Conservation (phyloP, 352 stramenopile genomes). For the Phytophthora sansomeana region DNA sequence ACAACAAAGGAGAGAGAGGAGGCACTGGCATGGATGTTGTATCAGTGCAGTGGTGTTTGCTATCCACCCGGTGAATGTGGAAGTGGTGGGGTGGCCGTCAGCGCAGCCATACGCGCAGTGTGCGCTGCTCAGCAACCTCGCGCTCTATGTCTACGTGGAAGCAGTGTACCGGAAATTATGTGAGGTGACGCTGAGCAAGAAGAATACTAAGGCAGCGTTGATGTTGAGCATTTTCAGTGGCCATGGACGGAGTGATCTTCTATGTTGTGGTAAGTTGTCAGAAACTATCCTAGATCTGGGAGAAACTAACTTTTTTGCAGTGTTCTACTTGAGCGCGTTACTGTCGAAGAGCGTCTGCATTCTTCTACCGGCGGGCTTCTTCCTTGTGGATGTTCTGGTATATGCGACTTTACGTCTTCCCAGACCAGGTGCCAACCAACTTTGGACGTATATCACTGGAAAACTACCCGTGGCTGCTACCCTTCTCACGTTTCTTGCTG, state of each 20-base stretch:
- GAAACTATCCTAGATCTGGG: background rate
- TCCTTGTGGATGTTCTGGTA: slow-evolving; percentile 51
- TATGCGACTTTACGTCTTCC: slow-evolving; percentile 19
- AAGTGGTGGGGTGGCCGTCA: slow-evolving; percentile 76
- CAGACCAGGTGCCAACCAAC: slow-evolving; percentile 7
- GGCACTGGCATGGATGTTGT: slow-evolving; percentile 35
- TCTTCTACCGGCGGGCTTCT: slow-evolving; percentile 42
- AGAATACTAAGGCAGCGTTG: slow-evolving; percentile 2
- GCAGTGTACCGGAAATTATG: slow-evolving; percentile 15
- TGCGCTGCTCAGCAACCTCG: slow-evolving; percentile 59
- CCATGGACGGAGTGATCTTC: slow-evolving; percentile 15
- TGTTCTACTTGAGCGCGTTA: slow-evolving; percentile 46
- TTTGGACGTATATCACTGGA: slow-evolving; percentile 25
- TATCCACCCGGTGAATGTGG: slow-evolving; percentile 70
- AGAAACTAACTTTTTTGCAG: slow-evolving; percentile 19
- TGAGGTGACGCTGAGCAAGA: background rate
- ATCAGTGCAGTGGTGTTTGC: slow-evolving; percentile 60
- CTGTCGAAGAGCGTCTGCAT: slow-evolving; percentile 70
- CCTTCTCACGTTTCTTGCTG: slow-evolving; percentile 36
- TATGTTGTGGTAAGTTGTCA: slow-evolving; percentile 17
- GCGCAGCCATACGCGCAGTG: slow-evolving; percentile 73
- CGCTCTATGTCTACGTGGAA: slow-evolving; percentile 41
- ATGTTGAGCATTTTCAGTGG: slow-evolving; percentile 14
- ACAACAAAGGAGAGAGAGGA: background rate
- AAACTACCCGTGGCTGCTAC: slow-evolving; percentile 39